Evolutionary conservation across 2,329 filamentous ascomycete species (phyloP).

Genomic region (Erysiphe neolycopersici): DNA sequence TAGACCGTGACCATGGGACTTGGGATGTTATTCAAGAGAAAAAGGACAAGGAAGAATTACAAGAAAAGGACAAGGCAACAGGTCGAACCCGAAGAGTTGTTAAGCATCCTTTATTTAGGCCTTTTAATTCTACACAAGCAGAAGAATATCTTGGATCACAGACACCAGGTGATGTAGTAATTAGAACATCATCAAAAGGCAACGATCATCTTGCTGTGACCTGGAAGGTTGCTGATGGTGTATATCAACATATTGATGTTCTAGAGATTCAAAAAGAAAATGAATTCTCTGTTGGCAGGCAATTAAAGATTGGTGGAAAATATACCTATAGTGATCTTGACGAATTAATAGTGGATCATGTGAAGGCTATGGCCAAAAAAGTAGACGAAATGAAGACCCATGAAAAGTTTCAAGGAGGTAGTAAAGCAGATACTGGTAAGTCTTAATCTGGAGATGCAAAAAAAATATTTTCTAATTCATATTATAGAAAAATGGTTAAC

Average conservation of each 20-base stretch:
- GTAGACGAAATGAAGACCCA: conserved; percentile 88
- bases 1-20: conserved; percentile 49
- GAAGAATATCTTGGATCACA: conserved; percentile 81
- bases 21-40: conserved; percentile 73
- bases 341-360: conserved; percentile 87
- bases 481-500: conserved; percentile 70
- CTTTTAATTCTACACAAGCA: conserved; percentile 76
- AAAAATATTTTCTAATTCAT: conserved; percentile 1
- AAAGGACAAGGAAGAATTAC: conserved; percentile 55
- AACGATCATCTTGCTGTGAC: conserved; percentile 88
- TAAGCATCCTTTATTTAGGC: conserved; percentile 88
- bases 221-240: conserved; percentile 88
- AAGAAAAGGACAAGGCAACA: conserved; percentile 63
- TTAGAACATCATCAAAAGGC: conserved; percentile 83
- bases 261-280: conserved; percentile 92
- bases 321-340: conserved; percentile 90
- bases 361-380: conserved; percentile 94
- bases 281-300: conserved; percentile 75
- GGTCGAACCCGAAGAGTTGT: conserved; percentile 81
- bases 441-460: background rate
- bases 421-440: conserved; percentile 62
- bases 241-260: conserved; percentile 97
- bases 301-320: conserved; percentile 62
- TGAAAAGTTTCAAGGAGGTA: conserved; percentile 75
- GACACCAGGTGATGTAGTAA: conserved; percentile 69